These are phyloP conservation scores for Plasmodium knowlesi DNA, from an alignment of 169 alveolate species.

Conservation along the genomic window DNA sequence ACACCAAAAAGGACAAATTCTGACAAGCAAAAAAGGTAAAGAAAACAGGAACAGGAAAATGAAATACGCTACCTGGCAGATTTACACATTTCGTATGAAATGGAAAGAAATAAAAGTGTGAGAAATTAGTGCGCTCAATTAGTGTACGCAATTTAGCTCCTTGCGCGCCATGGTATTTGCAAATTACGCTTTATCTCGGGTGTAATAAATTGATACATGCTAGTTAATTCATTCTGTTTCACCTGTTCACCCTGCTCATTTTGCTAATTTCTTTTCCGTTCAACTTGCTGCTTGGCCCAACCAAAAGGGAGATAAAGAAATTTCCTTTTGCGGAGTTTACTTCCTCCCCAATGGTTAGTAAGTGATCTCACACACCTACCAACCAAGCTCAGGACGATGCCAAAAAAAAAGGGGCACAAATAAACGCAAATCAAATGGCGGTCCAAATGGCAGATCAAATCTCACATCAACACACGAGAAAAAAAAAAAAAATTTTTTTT, in stretches of 20 bases:
- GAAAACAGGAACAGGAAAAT: background rate
- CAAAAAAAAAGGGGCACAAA: background rate
- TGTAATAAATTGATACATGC: background rate
- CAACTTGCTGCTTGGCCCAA: background rate
- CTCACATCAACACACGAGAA: background rate
- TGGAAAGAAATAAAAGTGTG: background rate
- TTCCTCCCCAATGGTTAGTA: background rate
- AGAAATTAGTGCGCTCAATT: background rate
- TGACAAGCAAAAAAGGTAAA: background rate
- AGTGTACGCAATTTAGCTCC: background rate
- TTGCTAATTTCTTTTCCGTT: background rate
- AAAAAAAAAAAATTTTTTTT: background rate
- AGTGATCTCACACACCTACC: background rate
- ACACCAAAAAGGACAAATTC: background rate
- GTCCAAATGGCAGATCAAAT: background rate
- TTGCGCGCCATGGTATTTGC: background rate
- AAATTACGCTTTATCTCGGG: background rate
- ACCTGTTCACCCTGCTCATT: background rate
- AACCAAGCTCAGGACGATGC: background rate
- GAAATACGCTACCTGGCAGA: background rate
- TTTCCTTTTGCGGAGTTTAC: background rate
- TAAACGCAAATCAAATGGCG: background rate
- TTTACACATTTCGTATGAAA: background rate
- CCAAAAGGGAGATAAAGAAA: background rate
- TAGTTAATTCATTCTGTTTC: background rate